Conservation (phyloP, 169 alveolate species). For the Blepharisma undulans region DNA sequence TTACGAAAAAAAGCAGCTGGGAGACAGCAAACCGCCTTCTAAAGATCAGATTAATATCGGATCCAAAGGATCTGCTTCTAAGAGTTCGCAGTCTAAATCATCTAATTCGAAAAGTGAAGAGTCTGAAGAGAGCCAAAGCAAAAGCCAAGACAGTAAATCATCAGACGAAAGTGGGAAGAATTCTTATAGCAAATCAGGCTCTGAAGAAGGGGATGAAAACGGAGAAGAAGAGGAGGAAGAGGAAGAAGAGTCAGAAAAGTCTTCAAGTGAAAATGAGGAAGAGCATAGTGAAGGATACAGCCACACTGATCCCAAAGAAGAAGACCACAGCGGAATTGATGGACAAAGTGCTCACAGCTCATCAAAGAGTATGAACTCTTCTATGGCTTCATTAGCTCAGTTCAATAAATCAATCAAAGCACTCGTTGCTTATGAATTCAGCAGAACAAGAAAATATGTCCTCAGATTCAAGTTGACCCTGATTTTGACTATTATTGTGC, state of each 20-base stretch:
- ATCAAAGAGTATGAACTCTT: slow-evolving; percentile 21
- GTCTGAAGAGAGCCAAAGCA: slow-evolving; percentile 15
- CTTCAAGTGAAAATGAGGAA: not conserved
- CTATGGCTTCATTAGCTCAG: slow-evolving; percentile 38
- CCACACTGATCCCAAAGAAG: not conserved
- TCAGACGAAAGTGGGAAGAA: not conserved
- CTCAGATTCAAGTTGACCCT: slow-evolving; percentile 18
- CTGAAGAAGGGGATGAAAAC: not conserved
- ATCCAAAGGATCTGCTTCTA: not conserved
- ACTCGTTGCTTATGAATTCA: slow-evolving; percentile 18
- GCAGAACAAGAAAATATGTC: slow-evolving; percentile 15
- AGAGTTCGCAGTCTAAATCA: not conserved
- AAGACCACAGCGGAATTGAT: not conserved
- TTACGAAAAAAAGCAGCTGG: not conserved
- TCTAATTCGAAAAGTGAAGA: not conserved
- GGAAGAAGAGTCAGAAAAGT: slow-evolving; percentile 18
- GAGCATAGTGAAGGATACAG: not conserved
- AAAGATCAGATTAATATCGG: not conserved
- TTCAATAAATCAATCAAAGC: slow-evolving; percentile 35
- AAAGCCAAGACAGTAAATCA: not conserved
- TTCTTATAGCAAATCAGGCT: not conserved
- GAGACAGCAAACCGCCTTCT: not conserved
- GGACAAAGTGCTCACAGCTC: slow-evolving; percentile 29
- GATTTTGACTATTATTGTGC: slow-evolving; percentile 19
- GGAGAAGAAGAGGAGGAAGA: slow-evolving; percentile 2